phyloP scores from a whole-genome alignment of 1,284 basidiomycete genomes.

The Crucibulum cyathiforme region DNA sequence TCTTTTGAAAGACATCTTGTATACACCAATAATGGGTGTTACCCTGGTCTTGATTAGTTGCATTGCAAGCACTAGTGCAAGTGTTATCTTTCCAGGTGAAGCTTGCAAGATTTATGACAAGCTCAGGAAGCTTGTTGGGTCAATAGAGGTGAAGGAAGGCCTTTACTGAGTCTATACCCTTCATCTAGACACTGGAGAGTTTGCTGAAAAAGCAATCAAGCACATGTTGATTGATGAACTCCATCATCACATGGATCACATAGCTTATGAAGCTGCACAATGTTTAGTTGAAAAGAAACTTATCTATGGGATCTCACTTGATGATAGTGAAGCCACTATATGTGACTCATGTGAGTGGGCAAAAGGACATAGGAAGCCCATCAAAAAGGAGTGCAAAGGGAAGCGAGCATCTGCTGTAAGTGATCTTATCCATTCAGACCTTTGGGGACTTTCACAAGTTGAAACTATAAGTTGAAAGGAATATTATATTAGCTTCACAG shows the following conservation, averaged over 20 bases:
- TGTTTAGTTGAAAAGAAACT: constrained; percentile 27
- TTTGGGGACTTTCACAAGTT: constrained; percentile 43
- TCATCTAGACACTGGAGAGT: background rate
- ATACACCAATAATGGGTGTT: background rate
- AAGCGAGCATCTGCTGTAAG: constrained; percentile 25
- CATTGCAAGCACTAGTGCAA: background rate
- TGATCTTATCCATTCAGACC: constrained; percentile 37
- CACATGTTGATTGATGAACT: background rate
- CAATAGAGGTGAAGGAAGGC: background rate
- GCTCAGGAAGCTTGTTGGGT: background rate
- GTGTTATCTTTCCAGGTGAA: background rate
- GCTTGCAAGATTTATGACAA: background rate
- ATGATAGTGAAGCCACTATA: background rate
- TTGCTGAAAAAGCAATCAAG: background rate
- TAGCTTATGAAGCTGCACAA: constrained; percentile 20
- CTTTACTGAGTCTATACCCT: background rate
- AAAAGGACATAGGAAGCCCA: constrained; percentile 25
- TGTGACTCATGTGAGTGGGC: constrained; percentile 37
- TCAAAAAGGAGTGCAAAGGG: constrained; percentile 18
- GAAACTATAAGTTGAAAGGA: constrained; percentile 21
- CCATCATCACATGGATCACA: constrained; percentile 14
- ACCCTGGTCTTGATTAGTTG: background rate
- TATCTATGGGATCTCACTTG: constrained; percentile 28
- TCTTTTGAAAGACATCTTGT: background rate
- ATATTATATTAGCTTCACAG: constrained; percentile 29